Base-by-base conservation (phyloP, 768 basidiomycete species). In the Coprinopsis cinerea region DNA sequence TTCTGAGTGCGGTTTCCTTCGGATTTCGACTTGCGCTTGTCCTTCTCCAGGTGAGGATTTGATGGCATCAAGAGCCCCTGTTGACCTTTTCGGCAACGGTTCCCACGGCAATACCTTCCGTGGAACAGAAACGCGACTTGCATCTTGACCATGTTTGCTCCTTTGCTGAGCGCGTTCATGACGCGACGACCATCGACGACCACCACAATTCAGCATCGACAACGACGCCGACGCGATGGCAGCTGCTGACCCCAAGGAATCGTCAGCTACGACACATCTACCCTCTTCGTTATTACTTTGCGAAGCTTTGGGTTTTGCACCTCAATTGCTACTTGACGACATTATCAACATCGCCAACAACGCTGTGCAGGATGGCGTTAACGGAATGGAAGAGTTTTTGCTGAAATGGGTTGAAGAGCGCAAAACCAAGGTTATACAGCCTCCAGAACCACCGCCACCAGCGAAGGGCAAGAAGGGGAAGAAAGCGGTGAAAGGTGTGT, bases 281-380 rank as follows among this genome's bases (percentile, higher is more conserved):
- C 44, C 44, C 4, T 9, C 75, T 72, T 2, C 73, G 79, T 4
- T 81, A 2, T 72, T 86, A 4, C 65, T 86, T 0, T 79, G 81
- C 0, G 83, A 93, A 65, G 78, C 89, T 13, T 77, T 93, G 2
- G 87, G 88, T 0, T 92, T 92, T 59, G 82, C 88, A 0, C 91
- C 90, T 0, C 86, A 92, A 56, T 77, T 87, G 17, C 70, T 94
- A 2, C 81, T 92, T 1, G 90, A 93, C 65, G 88, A 93, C 54
- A 83, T 92, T 40, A 83, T 91, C 56, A 89, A 92, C 67, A 80
- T 81, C 53, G 82, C 87, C 0, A 85, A 91, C 57, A 82, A 88
- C 52, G 80, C 86, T 2, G 83, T 92, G 14, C 80, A 82, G 30
- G 82, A 86, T 51, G 82, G 83, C 2, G 82, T 89, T 13, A 85